These are phyloP conservation scores for Suhomyces coccinellae DNA, from an alignment of 1,139 yeast species.

Conservation along the genomic window DNA sequence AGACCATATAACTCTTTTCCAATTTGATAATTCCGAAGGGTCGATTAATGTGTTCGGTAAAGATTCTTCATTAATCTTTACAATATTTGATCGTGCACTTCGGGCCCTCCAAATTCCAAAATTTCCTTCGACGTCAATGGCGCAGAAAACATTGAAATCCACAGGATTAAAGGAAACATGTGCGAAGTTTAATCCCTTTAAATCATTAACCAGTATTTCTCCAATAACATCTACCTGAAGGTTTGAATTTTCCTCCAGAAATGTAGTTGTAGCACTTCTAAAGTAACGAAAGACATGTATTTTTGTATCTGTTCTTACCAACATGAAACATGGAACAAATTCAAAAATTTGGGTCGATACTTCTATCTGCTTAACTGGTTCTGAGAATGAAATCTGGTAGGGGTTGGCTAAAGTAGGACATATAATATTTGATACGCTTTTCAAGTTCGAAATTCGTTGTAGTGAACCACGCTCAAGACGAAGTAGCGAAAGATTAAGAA, in stretches of 20 bases:
- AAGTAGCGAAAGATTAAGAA: constrained; percentile 28
- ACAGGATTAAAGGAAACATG: constrained; percentile 48
- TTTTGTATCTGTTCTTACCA: constrained; percentile 28
- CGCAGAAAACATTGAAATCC: constrained; percentile 38
- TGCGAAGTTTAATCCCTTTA: constrained; percentile 40
- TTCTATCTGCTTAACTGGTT: constrained; percentile 42
- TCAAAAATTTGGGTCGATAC: constrained; percentile 22
- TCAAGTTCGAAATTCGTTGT: background rate
- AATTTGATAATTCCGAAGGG: constrained; percentile 54
- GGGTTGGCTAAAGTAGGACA: constrained; percentile 20
- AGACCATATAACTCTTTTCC: constrained; percentile 55
- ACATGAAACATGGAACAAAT: constrained; percentile 22
- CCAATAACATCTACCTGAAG: constrained; percentile 24
- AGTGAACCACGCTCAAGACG: constrained; percentile 4
- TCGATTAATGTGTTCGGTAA: constrained; percentile 33
- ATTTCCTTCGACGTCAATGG: constrained; percentile 55
- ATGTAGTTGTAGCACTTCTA: constrained; percentile 3
- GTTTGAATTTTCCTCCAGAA: constrained; percentile 9
- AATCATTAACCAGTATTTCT: constrained; percentile 20
- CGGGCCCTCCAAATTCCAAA: constrained; percentile 42
- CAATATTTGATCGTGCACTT: background rate
- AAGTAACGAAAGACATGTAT: constrained; percentile 29
- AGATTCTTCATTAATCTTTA: no score
- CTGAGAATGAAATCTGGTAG: constrained; percentile 27
- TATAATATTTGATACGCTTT: background rate